phyloP scores from a whole-genome alignment of 2,329 filamentous ascomycete species.

The Alternaria atra region DNA sequence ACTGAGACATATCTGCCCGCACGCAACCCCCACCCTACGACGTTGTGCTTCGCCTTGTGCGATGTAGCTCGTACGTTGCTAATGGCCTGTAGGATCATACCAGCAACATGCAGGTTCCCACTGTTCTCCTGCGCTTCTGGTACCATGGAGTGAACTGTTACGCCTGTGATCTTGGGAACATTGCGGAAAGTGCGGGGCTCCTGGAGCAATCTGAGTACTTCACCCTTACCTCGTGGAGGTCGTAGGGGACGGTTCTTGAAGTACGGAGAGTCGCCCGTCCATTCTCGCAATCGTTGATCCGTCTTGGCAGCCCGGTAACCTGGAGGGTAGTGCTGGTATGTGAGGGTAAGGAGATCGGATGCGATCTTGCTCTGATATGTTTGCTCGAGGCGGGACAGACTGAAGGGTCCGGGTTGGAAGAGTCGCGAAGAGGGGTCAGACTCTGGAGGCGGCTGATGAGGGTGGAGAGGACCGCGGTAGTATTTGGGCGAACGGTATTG shows the following conservation, averaged over 20 bases:
- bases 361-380: conserved; percentile 89
- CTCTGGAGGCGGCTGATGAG: conserved; percentile 85
- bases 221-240: conserved; percentile 80
- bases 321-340: conserved; percentile 85
- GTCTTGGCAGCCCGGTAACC: conserved; percentile 70
- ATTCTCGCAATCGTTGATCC: conserved; percentile 76
- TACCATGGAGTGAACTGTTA: conserved; percentile 83
- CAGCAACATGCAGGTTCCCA: conserved; percentile 80
- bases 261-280: conserved; percentile 93
- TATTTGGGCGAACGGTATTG: conserved; percentile 95
- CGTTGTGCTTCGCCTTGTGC: conserved; percentile 74
- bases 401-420: conserved; percentile 92
- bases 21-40: conserved; percentile 78
- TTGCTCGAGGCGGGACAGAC: conserved; percentile 83
- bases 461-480: conserved; percentile 91
- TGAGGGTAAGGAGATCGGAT: conserved; percentile 85
- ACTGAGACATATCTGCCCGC: conserved; percentile 76
- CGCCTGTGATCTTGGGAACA: conserved; percentile 79
- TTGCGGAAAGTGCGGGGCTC: conserved; percentile 78
- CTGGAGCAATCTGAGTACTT: conserved; percentile 72
- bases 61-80: conserved; percentile 77
- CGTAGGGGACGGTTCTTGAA: conserved; percentile 89
- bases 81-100: conserved; percentile 85
- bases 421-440: conserved; percentile 88
- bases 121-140: conserved; percentile 73